Percentiles rank a stretch among this genome's conserved stretches.
Conservation (phyloP, 371 early-diverging fungal genomes). For the Polyrhizophydium stewartii region DNA sequence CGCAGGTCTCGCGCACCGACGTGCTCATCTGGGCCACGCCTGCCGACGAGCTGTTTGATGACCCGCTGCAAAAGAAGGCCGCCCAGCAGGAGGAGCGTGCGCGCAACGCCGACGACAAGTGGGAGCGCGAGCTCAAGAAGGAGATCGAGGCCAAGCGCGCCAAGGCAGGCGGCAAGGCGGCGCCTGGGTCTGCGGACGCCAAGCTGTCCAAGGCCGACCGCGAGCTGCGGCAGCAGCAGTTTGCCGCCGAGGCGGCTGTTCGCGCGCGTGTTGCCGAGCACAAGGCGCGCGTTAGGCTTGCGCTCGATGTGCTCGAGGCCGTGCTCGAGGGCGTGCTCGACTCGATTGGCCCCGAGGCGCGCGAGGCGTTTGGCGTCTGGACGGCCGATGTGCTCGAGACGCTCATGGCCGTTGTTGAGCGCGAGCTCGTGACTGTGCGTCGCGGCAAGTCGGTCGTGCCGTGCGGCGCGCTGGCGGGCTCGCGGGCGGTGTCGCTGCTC, state of each 20-base stretch:
- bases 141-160: conserved; percentile 53
- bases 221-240: conserved; percentile 64
- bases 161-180: conserved; percentile 13
- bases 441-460: conserved; percentile 39
- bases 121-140: conserved; percentile 80
- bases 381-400: conserved; percentile 37
- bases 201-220: conserved; percentile 82
- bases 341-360: conserved; percentile 42
- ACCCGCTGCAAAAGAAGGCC: conserved; percentile 45
- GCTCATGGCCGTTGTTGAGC: conserved; percentile 20
- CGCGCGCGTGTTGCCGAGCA: conserved; percentile 61
- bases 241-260: conserved; percentile 69
- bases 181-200: conserved; percentile 14
- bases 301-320: conserved; percentile 61
- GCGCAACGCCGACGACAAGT: conserved; percentile 64
- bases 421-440: conserved; percentile 45
- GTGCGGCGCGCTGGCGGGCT: conserved; percentile 47
- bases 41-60: conserved; percentile 61
- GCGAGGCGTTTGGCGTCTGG: conserved; percentile 39
- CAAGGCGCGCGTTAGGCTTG: conserved; percentile 48
- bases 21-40: conserved; percentile 62
- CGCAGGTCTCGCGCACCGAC: conserved; percentile 23
- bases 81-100: conserved; percentile 47
- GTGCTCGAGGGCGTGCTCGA: conserved; percentile 57
- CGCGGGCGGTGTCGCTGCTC: conserved; percentile 55